Percentiles rank a stretch among this genome's conserved stretches.
Conservation (phyloP, 2,329 filamentous ascomycete genomes). For the Hymenoscyphus occultus region DNA sequence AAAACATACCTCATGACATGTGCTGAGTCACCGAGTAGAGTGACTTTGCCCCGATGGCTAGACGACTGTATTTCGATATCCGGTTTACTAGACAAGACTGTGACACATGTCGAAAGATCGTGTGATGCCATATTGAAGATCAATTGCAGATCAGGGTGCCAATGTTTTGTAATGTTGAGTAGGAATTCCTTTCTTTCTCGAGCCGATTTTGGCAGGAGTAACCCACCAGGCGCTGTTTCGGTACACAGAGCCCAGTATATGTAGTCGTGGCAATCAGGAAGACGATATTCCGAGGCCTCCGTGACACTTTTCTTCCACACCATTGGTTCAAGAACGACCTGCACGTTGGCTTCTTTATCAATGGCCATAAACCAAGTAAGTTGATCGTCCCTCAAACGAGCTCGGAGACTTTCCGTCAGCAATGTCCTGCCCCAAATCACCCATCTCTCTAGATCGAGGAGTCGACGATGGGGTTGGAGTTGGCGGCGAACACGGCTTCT, state of each 20-base stretch:
- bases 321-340: slow-evolving; percentile 11
- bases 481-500: slow-evolving; percentile 35
- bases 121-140: slow-evolving; percentile 8
- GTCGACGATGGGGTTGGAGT: slow-evolving; percentile 33
- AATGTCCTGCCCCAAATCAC: slow-evolving; percentile 32
- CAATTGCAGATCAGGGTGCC: slow-evolving; percentile 5
- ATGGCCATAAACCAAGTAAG: slow-evolving; percentile 13
- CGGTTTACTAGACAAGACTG: slow-evolving; percentile 10
- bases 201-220: not conserved
- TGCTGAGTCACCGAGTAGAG: slow-evolving; percentile 5
- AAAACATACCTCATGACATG: not conserved
- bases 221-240: not conserved
- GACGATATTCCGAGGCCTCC: not conserved
- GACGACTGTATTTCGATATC: not conserved
- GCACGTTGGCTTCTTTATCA: slow-evolving; percentile 13
- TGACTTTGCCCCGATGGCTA: not conserved
- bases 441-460: slow-evolving; percentile 36
- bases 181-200: not conserved
- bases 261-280: slow-evolving; percentile 8
- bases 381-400: slow-evolving; percentile 6
- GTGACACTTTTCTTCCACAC: slow-evolving; percentile 4
- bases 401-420: slow-evolving; percentile 1
- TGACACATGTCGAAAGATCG: slow-evolving; percentile 10
- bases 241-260: slow-evolving; percentile 8
- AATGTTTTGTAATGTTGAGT: not conserved